Evolutionary conservation across 352 stramenopile species (phyloP), one percentile per base, ranked within the genome.

Genomic region (Albugo laibachii): DNA sequence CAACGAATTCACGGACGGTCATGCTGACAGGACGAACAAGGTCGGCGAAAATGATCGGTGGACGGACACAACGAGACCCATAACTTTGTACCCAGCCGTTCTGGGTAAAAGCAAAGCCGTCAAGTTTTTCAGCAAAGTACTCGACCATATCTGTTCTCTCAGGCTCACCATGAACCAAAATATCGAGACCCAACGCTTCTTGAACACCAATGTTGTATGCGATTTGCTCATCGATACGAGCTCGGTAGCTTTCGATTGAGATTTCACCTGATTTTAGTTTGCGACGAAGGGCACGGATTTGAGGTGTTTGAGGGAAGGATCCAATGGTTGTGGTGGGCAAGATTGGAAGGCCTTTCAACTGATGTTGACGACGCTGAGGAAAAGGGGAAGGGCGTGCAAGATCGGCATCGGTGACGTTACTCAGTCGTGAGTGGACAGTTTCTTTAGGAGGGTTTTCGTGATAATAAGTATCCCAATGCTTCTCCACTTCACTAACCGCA

Each of bases 81-180:
- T 95, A 96, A 42, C 79, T 94, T 62, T 96, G 86, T 38, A 96
- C 83, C 87, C 87, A 96, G 16, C 83, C 87, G 55, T 95, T 92
- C 50, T 84, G 56, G 18, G 81, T 93, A 62, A 96, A 94, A 1
- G 83, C 69, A 44, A 95, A 93, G 16, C 87, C 87, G 14, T 94
- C 69, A 16, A 96, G 66, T 62, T 95, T 88, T 65, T 95, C 78
- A 4, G 73, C 87, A 57, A 96, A 96, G 67, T 93, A 96, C 69
- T 96, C 83, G 1, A 96, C 87, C 87, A 96, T 96, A 64, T 95
- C 87, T 3, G 81, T 95, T 55, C 84, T 80, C 60, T 96, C 87
- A 3, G 83, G 66, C 54, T 96, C 87, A 47, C 87, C 87, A 58
- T 96, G 87, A 27, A 96, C 87, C 1, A 96, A 56, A 53, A 96